phyloP scores from a whole-genome alignment of 768 basidiomycete genomes.

The Tricholoma matsutake region DNA sequence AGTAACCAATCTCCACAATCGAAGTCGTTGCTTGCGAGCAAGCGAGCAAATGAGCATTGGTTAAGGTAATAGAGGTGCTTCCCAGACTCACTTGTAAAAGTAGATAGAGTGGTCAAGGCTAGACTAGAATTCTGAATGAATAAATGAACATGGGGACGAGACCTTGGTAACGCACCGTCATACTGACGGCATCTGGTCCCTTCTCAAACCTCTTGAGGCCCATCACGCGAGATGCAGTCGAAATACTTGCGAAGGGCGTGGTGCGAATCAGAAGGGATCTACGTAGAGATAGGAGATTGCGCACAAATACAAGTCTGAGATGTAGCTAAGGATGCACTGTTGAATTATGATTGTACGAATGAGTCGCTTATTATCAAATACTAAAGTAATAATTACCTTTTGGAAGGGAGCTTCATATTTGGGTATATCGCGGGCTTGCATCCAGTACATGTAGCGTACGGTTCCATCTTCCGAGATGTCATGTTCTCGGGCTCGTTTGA shows the following conservation, averaged over 20 bases:
- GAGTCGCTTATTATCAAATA: neutral
- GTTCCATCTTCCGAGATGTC: conserved; percentile 43
- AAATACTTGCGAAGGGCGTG: conserved; percentile 43
- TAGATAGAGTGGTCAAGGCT: conserved; percentile 78
- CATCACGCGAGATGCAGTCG: conserved; percentile 49
- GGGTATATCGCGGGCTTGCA: conserved; percentile 68
- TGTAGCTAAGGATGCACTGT: conserved; percentile 76
- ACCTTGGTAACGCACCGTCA: conserved; percentile 49
- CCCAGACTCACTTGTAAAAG: conserved; percentile 62
- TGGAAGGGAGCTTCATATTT: conserved; percentile 71
- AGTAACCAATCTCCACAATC: conserved; percentile 80
- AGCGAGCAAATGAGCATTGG: conserved; percentile 1
- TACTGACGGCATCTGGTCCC: conserved; percentile 50
- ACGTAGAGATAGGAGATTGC: conserved; percentile 20
- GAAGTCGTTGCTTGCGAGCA: conserved; percentile 55
- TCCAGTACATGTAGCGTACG: conserved; percentile 69
- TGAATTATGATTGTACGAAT: neutral
- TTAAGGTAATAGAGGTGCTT: neutral
- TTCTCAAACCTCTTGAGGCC: conserved; percentile 48
- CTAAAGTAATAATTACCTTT: conserved; percentile 44
- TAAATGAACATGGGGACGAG: neutral
- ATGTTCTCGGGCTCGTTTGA: conserved; percentile 51
- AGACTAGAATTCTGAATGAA: conserved; percentile 39
- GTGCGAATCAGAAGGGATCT: neutral
- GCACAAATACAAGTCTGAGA: conserved; percentile 79